Evolutionary conservation across 306 rosid species (phyloP), one percentile per base, ranked within the genome.

Genomic region (Purshia tridentata): DNA sequence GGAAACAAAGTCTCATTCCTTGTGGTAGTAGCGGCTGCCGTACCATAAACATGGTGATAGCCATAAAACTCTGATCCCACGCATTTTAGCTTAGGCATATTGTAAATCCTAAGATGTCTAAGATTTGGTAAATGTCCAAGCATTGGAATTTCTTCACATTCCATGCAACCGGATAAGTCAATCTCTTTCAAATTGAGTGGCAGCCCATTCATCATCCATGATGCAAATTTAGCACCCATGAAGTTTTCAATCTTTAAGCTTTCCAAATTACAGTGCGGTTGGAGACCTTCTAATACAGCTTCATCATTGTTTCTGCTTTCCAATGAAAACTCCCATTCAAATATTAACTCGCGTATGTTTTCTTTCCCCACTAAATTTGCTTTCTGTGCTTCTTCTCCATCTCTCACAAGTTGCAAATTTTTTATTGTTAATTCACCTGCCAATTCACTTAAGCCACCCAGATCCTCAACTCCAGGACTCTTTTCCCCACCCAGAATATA

Each of bases 11-110:
- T 6, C 9, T 58, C 45, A 5, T 3, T 16, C 14, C 65, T 37
- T 6, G 45, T 6, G 2, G 0, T 23, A 1, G 29, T 23, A 23
- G 2, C 2, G 2, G 29, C 2, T 23, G 29, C 19, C 6, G n/a
- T 16, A 4, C 45, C 7, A 5, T 13, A 3, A 59, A 59, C 45
- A 2, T 6, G n/a, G 2, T 6, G 4, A 29, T 35, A n/a, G 6
- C 65, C 65, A 60, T 60, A 60, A 60, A 60, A 35, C 44, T 60
- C 65, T 0, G 45, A 29, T 37, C 65, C 65, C n/a, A 60, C 7
- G 37, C 45, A 5, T 13, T n/a, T 60, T 15, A 60, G 46, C 4
- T 15, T 35, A 5, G 0, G 2, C 65, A 60, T 60, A 13, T 9
- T 6, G 0, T 14, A 4, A 12, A 60, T 60, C 45, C 6, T 2